These are phyloP conservation scores for Pythium phragmiticola DNA, from an alignment of 352 stramenopile species.

Conservation along the genomic window DNA sequence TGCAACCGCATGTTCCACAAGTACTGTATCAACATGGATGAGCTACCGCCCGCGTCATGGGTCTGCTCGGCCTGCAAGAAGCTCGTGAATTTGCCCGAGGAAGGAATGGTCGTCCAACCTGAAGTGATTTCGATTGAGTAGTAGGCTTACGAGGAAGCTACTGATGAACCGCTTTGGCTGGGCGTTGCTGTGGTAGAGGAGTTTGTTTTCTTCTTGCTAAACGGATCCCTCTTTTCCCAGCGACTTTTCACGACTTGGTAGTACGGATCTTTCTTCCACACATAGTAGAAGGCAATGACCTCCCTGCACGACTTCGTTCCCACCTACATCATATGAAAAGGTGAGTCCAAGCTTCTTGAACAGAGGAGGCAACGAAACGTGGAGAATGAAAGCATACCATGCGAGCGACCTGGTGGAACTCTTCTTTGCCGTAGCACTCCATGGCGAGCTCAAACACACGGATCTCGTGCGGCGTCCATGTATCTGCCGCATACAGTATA, in stretches of 20 bases:
- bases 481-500: constrained; percentile 36
- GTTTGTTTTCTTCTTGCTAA: constrained; percentile 31
- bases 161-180: constrained; percentile 7
- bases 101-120: constrained; percentile 43
- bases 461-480: constrained; percentile 79
- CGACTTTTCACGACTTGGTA: constrained; percentile 81
- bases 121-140: constrained; percentile 74
- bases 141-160: neutral
- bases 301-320: constrained; percentile 65
- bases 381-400: constrained; percentile 36
- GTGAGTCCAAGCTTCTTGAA: neutral
- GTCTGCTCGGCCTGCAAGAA: constrained; percentile 75
- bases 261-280: constrained; percentile 88
- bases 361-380: neutral
- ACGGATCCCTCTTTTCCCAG: constrained; percentile 51
- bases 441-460: constrained; percentile 83
- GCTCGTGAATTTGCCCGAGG: constrained; percentile 57
- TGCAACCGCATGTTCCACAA: constrained; percentile 85
- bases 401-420: constrained; percentile 71
- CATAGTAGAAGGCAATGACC: constrained; percentile 83
- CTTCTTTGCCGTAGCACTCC: constrained; percentile 83
- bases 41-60: constrained; percentile 76
- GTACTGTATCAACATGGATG: constrained; percentile 76
- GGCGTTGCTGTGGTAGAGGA: neutral
- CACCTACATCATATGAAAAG: constrained; percentile 38